These are phyloP conservation scores for Galerina sulciceps DNA, from an alignment of 768 basidiomycete species.

Conservation along the genomic window DNA sequence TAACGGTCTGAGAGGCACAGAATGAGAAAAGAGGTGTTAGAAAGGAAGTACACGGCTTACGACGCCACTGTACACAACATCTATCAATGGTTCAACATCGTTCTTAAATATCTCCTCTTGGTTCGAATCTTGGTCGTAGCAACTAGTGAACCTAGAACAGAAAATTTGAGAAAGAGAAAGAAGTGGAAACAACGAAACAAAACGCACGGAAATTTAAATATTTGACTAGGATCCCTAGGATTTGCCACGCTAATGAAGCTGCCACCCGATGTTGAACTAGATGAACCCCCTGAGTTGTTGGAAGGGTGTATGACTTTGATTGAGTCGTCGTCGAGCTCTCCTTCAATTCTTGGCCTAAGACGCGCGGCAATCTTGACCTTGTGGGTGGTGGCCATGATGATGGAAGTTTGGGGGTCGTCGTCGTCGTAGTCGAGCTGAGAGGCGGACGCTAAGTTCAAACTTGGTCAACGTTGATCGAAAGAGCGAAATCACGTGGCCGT, in stretches of 20 bases:
- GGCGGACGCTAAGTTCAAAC: conserved; percentile 7
- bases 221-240: conserved; percentile 66
- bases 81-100: conserved; percentile 79
- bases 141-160: conserved; percentile 66
- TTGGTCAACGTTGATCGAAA: conserved; percentile 9
- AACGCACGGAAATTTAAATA: conserved; percentile 80
- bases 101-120: conserved; percentile 80
- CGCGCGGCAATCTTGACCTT: conserved; percentile 77
- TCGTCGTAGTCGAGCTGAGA: conserved; percentile 7
- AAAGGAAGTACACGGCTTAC: conserved; percentile 58
- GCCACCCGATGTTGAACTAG: conserved; percentile 29
- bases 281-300: conserved; percentile 32
- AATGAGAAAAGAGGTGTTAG: background rate
- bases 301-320: conserved; percentile 54
- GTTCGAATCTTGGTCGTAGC: conserved; percentile 69
- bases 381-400: conserved; percentile 35
- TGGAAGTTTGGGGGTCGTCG: background rate
- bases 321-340: conserved; percentile 66
- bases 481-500: conserved; percentile 24
- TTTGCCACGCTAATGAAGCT: conserved; percentile 70
- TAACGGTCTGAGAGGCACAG: conserved; percentile 61
- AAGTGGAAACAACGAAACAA: background rate
- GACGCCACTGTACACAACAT: conserved; percentile 76
- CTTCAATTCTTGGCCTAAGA: conserved; percentile 64
- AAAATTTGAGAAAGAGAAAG: background rate